Evolutionary conservation across 1,284 basidiomycete species (phyloP), one percentile per base, ranked within the genome.

Genomic region (Trametes versicolor): DNA sequence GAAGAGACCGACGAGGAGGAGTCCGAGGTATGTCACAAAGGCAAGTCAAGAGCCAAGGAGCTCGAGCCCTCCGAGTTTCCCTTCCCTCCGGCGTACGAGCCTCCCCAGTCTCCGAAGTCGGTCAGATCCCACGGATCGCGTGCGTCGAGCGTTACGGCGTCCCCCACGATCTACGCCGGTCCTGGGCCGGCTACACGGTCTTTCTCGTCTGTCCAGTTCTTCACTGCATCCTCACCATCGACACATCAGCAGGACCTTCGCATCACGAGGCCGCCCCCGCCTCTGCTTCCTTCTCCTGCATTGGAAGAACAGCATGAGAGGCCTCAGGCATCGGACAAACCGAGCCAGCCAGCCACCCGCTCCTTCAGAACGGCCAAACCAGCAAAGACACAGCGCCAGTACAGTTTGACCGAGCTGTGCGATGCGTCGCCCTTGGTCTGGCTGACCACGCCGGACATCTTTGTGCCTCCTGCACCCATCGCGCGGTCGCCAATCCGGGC

Each of bases 371-470:
- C 62, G 2, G 63, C 61, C 1, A 55, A 50, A 27, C 59, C 60
- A 13, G 43, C 61, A 13, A 43, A 47, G 7, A 17, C 58, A 51
- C 50, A 43, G 4, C 68, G 64, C 36, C 58, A 62, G 34, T 70
- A 73, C 50, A 75, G 74, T 60, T 48, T 76, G 41, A 73, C 75
- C 6, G 73, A 76, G 64, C 66, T 76, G 12, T 75, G 70, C 54
- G 69, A 67, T n/a, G 45, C 48, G 9, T 72, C 72, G 9, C 68
- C 72, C 17, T 63, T 63, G 41, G 68, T 67, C 13, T 76, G 75
- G 75, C 49, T 67, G 21, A 49, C 71, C 1, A 62, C 68, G 29
- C 54, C 67, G 32, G 69, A 71, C 15, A 48, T 64, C 37, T 71
- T 71, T 62, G 62, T 48, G 7, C 68, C 62, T 2, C 62, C 66